phyloP scores from a whole-genome alignment of 2,329 filamentous ascomycete genomes.

The Ophiostoma himal-ulmi region DNA sequence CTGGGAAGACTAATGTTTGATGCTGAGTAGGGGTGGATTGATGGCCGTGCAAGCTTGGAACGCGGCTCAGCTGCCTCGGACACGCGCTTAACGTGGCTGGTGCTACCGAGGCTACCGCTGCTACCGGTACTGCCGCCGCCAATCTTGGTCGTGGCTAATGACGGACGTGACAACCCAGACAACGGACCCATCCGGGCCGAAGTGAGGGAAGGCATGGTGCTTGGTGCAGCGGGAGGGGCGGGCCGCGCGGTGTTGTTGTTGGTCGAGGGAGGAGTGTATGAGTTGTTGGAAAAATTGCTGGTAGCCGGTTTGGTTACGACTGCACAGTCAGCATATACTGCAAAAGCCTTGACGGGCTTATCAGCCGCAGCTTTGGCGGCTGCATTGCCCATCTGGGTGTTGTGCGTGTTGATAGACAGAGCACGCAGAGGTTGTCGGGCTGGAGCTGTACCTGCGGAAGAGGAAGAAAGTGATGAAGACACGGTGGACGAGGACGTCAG shows the following conservation, averaged over 20 bases:
- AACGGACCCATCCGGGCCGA: constrained; percentile 24
- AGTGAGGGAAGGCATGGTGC: constrained; percentile 27
- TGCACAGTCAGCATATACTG: constrained; percentile 72
- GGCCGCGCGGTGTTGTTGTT: not conserved
- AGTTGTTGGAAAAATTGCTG: constrained; percentile 13
- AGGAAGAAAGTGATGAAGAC: constrained; percentile 38
- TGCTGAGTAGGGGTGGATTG: constrained; percentile 23
- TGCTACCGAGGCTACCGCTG: not conserved
- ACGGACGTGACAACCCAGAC: constrained; percentile 2
- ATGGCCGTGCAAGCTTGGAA: constrained; percentile 40
- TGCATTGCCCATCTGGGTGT: constrained; percentile 58
- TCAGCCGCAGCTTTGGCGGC: constrained; percentile 38
- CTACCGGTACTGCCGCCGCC: constrained; percentile 3
- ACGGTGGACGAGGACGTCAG: constrained; percentile 69
- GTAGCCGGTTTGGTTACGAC: constrained; percentile 15
- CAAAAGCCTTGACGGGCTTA: constrained; percentile 78
- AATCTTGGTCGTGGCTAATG: constrained; percentile 22
- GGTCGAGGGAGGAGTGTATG: not conserved
- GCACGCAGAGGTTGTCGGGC: constrained; percentile 73
- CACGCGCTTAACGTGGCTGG: constrained; percentile 37
- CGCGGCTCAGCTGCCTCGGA: constrained; percentile 35
- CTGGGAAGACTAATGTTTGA: constrained; percentile 12
- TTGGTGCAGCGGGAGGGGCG: constrained; percentile 35
- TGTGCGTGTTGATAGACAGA: constrained; percentile 63
- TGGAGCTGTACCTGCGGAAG: constrained; percentile 36